These are phyloP conservation scores for Nakazawaea sp. DNA, from an alignment of 805 yeast genomes.

Conservation along the genomic window DNA sequence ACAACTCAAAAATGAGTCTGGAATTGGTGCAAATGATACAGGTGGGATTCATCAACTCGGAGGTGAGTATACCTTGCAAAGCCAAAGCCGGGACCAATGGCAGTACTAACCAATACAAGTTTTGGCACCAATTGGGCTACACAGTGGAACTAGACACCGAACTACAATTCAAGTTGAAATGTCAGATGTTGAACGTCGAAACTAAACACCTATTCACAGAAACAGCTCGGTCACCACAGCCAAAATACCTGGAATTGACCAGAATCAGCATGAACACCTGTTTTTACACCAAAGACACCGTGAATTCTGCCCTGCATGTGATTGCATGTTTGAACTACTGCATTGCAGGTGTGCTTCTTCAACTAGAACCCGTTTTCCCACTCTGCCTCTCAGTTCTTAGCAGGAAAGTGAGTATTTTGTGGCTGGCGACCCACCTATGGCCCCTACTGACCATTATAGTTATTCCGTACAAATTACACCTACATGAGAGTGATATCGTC, in stretches of 20 bases:
- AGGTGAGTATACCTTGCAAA: too few relatives aligned
- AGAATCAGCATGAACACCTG: too few relatives aligned
- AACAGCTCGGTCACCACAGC: too few relatives aligned
- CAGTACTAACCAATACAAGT: constrained; percentile 2
- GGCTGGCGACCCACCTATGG: constrained; percentile 11
- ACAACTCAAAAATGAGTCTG: too few relatives aligned
- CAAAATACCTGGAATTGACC: too few relatives aligned
- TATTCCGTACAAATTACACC: constrained; percentile 16
- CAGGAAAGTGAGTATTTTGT: constrained; percentile 13
- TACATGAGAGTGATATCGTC: constrained; percentile 7
- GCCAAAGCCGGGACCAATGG: too few relatives aligned
- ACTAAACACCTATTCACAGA: not conserved
- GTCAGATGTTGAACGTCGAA: constrained; percentile 3
- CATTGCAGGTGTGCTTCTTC: constrained; percentile 17
- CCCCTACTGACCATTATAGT: constrained; percentile 13
- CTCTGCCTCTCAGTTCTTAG: constrained; percentile 21
- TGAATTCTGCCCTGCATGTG: constrained; percentile 12
- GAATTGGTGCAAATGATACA: too few relatives aligned
- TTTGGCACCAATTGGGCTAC: constrained; percentile 4
- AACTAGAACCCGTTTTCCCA: constrained; percentile 20
- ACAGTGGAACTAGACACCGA: not conserved
- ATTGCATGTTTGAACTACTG: constrained; percentile 16
- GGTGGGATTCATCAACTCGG: too few relatives aligned
- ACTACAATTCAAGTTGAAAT: constrained; percentile 4
- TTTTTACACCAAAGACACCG: too few relatives aligned